A percentile compares a stretch with the other conserved stretches of the same genome.
These are phyloP conservation scores for Yarrowia bubula DNA, from an alignment of 805 yeast genomes.

Conservation along the genomic window DNA sequence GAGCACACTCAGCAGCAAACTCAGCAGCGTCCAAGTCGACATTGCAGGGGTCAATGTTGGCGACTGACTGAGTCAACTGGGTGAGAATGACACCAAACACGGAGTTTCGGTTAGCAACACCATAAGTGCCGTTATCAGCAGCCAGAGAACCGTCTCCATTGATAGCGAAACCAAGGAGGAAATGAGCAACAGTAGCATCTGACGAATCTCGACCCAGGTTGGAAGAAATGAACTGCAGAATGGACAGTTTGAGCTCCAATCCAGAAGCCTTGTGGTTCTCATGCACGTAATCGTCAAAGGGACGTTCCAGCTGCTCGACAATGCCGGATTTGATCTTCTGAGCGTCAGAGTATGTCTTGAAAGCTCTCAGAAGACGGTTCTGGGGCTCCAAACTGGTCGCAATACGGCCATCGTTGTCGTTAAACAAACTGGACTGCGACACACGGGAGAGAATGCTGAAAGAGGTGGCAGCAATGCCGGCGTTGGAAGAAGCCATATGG, in stretches of 20 bases:
- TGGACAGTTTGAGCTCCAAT: conserved; percentile 52
- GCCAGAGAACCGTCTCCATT: conserved; percentile 53
- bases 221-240: conserved; percentile 56
- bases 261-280: conserved; percentile 37
- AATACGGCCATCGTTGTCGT: conserved; percentile 35
- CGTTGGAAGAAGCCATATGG: conserved; percentile 61
- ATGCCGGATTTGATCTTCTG: conserved; percentile 68
- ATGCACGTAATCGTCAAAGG: conserved; percentile 32
- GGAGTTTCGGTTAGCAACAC: conserved; percentile 54
- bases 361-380: conserved; percentile 64
- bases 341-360: conserved; percentile 77
- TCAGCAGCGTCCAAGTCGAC: conserved; percentile 57
- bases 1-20: conserved; percentile 57
- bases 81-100: conserved; percentile 54
- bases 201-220: conserved; percentile 47
- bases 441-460: conserved; percentile 54
- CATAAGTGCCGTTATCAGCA: conserved; percentile 46
- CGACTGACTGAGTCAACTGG: conserved; percentile 50
- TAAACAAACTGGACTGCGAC: conserved; percentile 50
- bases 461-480: conserved; percentile 52
- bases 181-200: conserved; percentile 62
- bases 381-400: conserved; percentile 45
- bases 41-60: conserved; percentile 40
- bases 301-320: conserved; percentile 60
- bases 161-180: conserved; percentile 70